These are phyloP conservation scores for Clonostachys rhizophaga DNA, from an alignment of 2,329 filamentous ascomycete species.

Conservation along the genomic window DNA sequence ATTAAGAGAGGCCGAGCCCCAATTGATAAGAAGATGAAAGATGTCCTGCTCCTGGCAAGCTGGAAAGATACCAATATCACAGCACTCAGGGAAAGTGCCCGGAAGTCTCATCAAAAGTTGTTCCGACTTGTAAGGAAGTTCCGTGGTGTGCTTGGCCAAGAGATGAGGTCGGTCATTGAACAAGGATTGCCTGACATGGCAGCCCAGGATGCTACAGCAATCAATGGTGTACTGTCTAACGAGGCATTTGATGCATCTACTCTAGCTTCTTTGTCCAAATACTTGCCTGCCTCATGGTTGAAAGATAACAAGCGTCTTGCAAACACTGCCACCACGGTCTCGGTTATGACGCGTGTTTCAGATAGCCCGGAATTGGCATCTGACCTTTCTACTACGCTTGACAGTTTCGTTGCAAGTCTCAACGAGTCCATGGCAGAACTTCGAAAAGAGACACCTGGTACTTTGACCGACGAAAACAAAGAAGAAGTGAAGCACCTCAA, in stretches of 20 bases:
- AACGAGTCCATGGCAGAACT: constrained; percentile 66
- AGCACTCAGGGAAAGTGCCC: constrained; percentile 81
- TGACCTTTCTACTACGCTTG: constrained; percentile 54
- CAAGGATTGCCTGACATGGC: constrained; percentile 50
- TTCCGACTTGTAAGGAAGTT: constrained; percentile 92
- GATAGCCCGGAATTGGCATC: constrained; percentile 44
- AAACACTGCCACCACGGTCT: constrained; percentile 64
- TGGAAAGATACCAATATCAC: constrained; percentile 98
- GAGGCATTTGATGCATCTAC: not conserved
- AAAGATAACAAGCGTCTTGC: constrained; percentile 60
- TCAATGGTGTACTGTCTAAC: not conserved
- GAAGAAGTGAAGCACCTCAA: constrained; percentile 83
- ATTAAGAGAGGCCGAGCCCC: constrained; percentile 63
- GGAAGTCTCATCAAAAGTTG: constrained; percentile 84
- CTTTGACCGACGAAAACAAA: constrained; percentile 85
- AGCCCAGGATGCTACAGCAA: constrained; percentile 5
- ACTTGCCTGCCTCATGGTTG: constrained; percentile 26
- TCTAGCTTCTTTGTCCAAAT: not conserved
- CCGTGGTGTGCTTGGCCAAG: constrained; percentile 69
- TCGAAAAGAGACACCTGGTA: constrained; percentile 75
- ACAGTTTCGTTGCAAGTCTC: constrained; percentile 66
- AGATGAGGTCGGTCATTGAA: constrained; percentile 62
- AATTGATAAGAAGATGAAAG: constrained; percentile 89
- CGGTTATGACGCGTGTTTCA: constrained; percentile 67
- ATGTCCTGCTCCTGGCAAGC: constrained; percentile 87